Evolutionary conservation across 1,284 basidiomycete genomes (phyloP).

Genomic region (Kwoniella shivajii): DNA sequence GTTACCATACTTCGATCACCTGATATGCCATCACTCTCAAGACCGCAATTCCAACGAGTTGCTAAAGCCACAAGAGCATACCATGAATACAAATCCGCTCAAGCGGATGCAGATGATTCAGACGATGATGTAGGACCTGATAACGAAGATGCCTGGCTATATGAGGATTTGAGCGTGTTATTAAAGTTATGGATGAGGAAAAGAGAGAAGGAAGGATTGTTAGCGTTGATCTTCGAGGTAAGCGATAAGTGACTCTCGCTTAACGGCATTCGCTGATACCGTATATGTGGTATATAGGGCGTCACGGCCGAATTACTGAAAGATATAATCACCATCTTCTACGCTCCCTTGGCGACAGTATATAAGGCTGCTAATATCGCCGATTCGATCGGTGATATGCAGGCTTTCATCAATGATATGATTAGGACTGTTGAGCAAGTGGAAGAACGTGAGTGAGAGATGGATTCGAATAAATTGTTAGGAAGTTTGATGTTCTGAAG

Average conservation of each 20-base stretch:
- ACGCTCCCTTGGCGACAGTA: constrained; percentile 94
- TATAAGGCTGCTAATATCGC: constrained; percentile 97
- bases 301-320: constrained; percentile 92
- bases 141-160: constrained; percentile 91
- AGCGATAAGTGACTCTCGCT: constrained; percentile 23
- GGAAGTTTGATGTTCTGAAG: not conserved
- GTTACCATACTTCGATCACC: constrained; percentile 79
- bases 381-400: constrained; percentile 87
- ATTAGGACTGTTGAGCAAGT: constrained; percentile 91
- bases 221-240: constrained; percentile 93
- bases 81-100: constrained; percentile 67
- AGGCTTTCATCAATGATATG: constrained; percentile 93
- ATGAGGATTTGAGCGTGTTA: constrained; percentile 82
- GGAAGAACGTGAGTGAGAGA: constrained; percentile 73
- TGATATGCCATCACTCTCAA: constrained; percentile 71
- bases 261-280: not conserved
- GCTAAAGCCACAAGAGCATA: constrained; percentile 76
- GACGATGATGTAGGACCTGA: constrained; percentile 90
- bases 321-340: constrained; percentile 99
- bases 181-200: constrained; percentile 75
- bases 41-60: constrained; percentile 75
- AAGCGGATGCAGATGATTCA: constrained; percentile 70
- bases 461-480: not conserved
- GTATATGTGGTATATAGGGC: constrained; percentile 61
- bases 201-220: constrained; percentile 87